Evolutionary conservation across 225 moss, liverwort and hornwort genomes (phyloP), one percentile per base, ranked within the genome.

Genomic region (Anthoceros angustus): DNA sequence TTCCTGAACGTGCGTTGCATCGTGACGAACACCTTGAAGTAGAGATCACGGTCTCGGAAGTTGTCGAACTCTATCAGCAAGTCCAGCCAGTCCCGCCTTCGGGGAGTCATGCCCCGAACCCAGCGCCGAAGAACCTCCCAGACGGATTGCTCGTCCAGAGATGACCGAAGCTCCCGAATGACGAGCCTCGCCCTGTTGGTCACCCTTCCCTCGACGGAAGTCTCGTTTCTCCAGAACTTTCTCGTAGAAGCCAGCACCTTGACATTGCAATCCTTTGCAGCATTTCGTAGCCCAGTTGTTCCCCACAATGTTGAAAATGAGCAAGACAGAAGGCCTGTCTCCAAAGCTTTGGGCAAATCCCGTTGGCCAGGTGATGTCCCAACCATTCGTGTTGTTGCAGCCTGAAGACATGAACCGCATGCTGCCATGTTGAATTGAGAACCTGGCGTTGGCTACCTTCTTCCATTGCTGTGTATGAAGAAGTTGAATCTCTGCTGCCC

Each of bases 31-130:
- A 95, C 94, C 82, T 79, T 83, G 63, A 85, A 83, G 43, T 79
- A 82, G 55, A 95, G 71, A 50, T 48, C 65, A 20, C 88, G 77
- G 25, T 82, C 83, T 62, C 42, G n/a, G 3, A 61, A 75, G 41
- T 81, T 85, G 62, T 95, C 88, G 32, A 95, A 91, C 43, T 91
- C 84, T 76, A 82, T 86, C 15, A 95, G 74, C 16, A 95, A 83
- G 25, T 67, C 70, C 48, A 95, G 77, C 86, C 78, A 88, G 70
- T 95, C 95, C 72, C 82, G 79, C 63, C 91, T 78, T 40, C 24
- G 71, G 8, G 95, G 95, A 43, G 73, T 82, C 79, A 75, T 84
- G 62, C 70, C 74, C 25, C 43, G 39, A 0, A 83, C 95, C 88
- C 95, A 95, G 11, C 72, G 72, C 68, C 69, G 78, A 62, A 91